These are phyloP conservation scores for Cordyceps pruinosa DNA, from an alignment of 2,329 filamentous ascomycete species.

Conservation along the genomic window DNA sequence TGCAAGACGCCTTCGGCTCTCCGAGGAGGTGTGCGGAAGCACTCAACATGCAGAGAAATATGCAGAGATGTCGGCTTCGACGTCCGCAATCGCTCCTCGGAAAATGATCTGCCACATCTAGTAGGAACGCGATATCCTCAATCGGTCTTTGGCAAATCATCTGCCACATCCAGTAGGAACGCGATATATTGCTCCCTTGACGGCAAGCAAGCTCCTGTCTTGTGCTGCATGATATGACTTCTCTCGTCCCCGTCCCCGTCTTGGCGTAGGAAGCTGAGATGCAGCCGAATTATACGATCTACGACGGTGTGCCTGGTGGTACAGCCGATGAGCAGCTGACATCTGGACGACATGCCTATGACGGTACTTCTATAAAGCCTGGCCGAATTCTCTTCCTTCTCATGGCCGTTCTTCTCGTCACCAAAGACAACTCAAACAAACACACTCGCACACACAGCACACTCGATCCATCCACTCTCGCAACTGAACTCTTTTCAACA, in stretches of 20 bases:
- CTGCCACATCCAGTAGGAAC: too few species aligned
- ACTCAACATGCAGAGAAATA: neutral
- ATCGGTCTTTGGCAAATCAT: too few species aligned
- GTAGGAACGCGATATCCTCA: too few species aligned
- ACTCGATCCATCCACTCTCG: too few species aligned
- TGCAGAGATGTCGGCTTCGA: neutral
- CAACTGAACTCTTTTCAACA: neutral
- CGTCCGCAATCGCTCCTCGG: neutral
- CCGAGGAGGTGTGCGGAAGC: neutral
- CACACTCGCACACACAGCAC: too few species aligned
- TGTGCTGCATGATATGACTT: neutral
- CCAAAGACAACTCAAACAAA: neutral
- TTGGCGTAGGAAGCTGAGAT: constrained; percentile 4
- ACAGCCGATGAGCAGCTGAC: neutral
- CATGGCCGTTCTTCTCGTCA: neutral
- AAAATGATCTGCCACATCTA: neutral
- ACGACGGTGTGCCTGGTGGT: neutral
- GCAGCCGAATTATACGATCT: neutral
- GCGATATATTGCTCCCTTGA: neutral
- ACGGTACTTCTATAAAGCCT: neutral
- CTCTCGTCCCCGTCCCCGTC: neutral
- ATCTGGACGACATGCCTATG: neutral
- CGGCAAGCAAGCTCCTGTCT: too few species aligned
- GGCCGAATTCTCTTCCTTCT: neutral
- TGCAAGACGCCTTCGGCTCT: neutral